Evolutionary conservation across 495 filamentous ascomycete species (phyloP), one percentile per base, ranked within the genome.

Genomic region (Neurospora sp.): DNA sequence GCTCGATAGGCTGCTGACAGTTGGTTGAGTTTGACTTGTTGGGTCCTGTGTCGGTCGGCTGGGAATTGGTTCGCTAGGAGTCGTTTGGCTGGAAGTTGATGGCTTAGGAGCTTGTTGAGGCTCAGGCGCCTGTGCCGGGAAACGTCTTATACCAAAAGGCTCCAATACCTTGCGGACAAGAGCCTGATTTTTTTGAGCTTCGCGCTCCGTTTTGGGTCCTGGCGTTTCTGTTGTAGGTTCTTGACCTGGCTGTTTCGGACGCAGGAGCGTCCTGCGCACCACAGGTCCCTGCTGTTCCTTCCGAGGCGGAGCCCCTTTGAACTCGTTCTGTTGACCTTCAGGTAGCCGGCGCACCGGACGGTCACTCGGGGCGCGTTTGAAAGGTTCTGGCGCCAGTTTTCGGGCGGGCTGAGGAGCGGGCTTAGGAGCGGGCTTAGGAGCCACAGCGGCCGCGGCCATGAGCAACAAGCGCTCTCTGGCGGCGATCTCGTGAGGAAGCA

Each of bases 401-500:
- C 54, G 54, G 8, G 54, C 27, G 12, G 54, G 54, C 23, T 7
- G 54, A 27, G 46, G 54, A 62, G 54, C 11, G 23, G 48, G 23
- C 23, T 62, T 16, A 27, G 46, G 54, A 62, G 54, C 11, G 23
- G 48, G 23, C 23, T 62, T 16, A 9, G 23, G 4, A 62, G 54
- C 54, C 5, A 62, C 54, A 16, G 54, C 54, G 54, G 54, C 54
- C 5, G 23, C 54, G 6, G 54, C 54, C 54, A 48, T 72, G 62
- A 37, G 39, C 46, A 16, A 6, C 39, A 66, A n/a, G 37, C 42
- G 14, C 35, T 77, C 72, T 38, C 77, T 69, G 0, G 77, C 76
- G 3, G 31, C 72, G n/a, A 73, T 74, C 23, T 79, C 77, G 69
- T 79, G 75, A 37, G 76, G 76, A 38, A 78, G 76, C 18, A 78